Evolutionary conservation across 345 rosid species (phyloP), one percentile per base, ranked within the genome.

Genomic region (Melastoma malabathricum): DNA sequence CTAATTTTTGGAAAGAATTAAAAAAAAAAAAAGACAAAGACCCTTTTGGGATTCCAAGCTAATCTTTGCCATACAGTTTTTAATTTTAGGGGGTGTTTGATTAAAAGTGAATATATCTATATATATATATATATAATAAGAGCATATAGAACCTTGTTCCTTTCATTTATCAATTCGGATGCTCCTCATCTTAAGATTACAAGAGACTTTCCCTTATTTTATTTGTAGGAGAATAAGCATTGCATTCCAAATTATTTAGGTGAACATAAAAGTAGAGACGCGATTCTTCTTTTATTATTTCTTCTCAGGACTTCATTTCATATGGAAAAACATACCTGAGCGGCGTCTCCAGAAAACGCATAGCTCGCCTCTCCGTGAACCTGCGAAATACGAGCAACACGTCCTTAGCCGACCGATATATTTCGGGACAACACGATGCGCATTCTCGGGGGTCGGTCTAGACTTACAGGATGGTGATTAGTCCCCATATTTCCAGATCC

Each of bases 321-420:
- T 22, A 22, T 22, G 25, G 25, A 22, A 4, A 22, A 22, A 52
- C 46, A 47, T 43, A 25, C 48, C 43, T 31, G 52, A 20, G 19
- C 19, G 68, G 92, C 82, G 70, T 89, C 95, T 64, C 83, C 97
- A 62, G 95, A 87, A 77, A 80, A 83, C 59, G 79, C 68, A 66
- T 75, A 73, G 71, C 71, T 77, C 78, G 75, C 72, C 60, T 81
- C 84, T 41, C 88, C 94, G 59, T 74, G 82, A 64, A 83, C 81
- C 97, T 86, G 73, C 53, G 52, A 56, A 63, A 7, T 9, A 22
- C 25, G 4, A 8, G 41, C 41, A 34, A 34, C 12, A 6, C 12
- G 41, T 12, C 41, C 12, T 34, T 34, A 34, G 2, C 25, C n/a
- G n/a, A 29, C 12, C 41, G 12, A 34, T 2, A 6, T 1, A 34